These are phyloP conservation scores for Claviceps sp. DNA, from an alignment of 2,329 filamentous ascomycete genomes.

Conservation along the genomic window DNA sequence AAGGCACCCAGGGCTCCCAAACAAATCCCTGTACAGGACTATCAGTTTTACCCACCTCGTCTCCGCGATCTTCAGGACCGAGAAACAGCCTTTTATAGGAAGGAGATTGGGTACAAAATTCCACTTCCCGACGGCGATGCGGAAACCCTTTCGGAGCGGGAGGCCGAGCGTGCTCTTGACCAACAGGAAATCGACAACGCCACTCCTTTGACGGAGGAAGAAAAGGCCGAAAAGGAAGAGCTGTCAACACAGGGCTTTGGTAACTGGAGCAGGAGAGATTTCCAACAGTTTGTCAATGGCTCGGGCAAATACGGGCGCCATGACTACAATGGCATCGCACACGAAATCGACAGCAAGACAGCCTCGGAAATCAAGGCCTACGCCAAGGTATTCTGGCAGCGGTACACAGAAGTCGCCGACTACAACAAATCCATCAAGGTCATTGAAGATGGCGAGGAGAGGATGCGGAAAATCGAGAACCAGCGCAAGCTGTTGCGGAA, in stretches of 20 bases:
- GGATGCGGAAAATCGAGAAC: slow-evolving; percentile 75
- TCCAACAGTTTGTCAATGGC: slow-evolving; percentile 95
- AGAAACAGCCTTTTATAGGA: slow-evolving; percentile 89
- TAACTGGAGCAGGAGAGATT: slow-evolving; percentile 94
- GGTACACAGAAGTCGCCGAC: slow-evolving; percentile 80
- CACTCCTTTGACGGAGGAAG: slow-evolving; percentile 74
- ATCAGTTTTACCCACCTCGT: slow-evolving; percentile 85
- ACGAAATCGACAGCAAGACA: slow-evolving; percentile 84
- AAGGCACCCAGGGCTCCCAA: slow-evolving; percentile 93
- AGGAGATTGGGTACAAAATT: slow-evolving; percentile 92
- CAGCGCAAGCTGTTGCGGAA: slow-evolving; percentile 86
- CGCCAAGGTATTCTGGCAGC: slow-evolving; percentile 91
- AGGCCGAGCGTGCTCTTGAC: slow-evolving; percentile 74
- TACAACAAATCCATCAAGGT: slow-evolving; percentile 79
- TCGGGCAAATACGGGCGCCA: slow-evolving; percentile 83
- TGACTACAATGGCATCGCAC: slow-evolving; percentile 73
- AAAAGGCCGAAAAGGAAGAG: slow-evolving; percentile 72
- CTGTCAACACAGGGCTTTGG: slow-evolving; percentile 78
- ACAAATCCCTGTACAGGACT: slow-evolving; percentile 84
- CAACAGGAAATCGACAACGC: slow-evolving; percentile 92
- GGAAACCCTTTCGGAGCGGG: slow-evolving; percentile 71
- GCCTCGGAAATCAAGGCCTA: slow-evolving; percentile 78
- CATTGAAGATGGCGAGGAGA: slow-evolving; percentile 88
- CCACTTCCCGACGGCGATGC: slow-evolving; percentile 80
- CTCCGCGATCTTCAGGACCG: slow-evolving; percentile 86